Conservation (phyloP, 148 eudicot genomes). For the Cornus kousa region DNA sequence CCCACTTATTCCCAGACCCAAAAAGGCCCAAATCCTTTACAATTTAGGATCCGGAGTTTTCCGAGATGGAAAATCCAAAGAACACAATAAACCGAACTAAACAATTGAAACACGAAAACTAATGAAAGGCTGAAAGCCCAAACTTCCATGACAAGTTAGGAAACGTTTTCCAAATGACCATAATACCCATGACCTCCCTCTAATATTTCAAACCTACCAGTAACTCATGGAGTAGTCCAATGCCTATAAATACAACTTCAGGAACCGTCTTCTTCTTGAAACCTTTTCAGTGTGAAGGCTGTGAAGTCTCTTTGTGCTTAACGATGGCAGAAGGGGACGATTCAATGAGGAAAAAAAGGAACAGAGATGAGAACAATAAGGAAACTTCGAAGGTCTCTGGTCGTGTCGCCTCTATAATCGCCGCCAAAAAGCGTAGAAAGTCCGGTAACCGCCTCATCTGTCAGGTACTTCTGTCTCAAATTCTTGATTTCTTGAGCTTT, state of each 20-base stretch:
- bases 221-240: no score
- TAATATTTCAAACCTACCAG: no score
- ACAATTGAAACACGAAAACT: no score
- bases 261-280: background rate
- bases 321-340: slow-evolving; percentile 50
- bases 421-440: no score
- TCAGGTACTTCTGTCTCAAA: slow-evolving; percentile 38
- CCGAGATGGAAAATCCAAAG: no score
- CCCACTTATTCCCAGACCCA: background rate
- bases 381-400: slow-evolving; percentile 39
- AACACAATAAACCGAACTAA: no score
- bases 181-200: no score
- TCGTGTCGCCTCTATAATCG: slow-evolving; percentile 27
- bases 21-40: background rate
- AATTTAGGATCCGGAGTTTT: no score
- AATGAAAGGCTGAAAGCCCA: no score
- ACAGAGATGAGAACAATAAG: slow-evolving; percentile 30
- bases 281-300: no score
- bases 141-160: no score
- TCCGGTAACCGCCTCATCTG: slow-evolving; percentile 42
- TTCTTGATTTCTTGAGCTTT: background rate
- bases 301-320: background rate
- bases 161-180: no score
- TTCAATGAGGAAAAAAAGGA: slow-evolving; percentile 19
- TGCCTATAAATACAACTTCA: background rate